Base-by-base conservation (phyloP, 1,284 basidiomycete genomes). In the Rhodofomes roseus region DNA sequence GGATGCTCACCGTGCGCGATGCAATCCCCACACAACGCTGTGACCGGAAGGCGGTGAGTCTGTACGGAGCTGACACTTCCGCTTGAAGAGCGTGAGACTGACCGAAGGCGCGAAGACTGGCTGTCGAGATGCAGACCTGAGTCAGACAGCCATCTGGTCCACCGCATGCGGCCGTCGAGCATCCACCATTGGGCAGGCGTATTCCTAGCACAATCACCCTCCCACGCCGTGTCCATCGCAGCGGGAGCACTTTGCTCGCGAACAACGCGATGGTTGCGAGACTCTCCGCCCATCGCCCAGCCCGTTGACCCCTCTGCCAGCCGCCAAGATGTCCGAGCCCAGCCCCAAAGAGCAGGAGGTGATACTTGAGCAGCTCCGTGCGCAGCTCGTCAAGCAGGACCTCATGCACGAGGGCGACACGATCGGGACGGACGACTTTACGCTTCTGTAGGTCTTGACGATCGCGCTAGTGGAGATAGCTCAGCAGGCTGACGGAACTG, bases 341-440 rank as follows among this genome's bases (percentile, higher is more conserved):
- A 48, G 23, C 34, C n/a, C 18, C 6, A 31, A 60, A 44, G 60
- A 66, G 55, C 59, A 68, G 37, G 57, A 58, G 0, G 60, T 61
- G 5, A 43, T 66, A 18, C 56, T 73, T 56, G 40, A 63, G 12
- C 66, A 71, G 34, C 85, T 88, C 65, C 79, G 84, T 23, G 67
- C 77, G 60, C 73, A 81, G 50, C 65, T 87, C 11, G 78, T 77
- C 36, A 68, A 74, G 3, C 83, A 86, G 58, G 81, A 73, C 31
- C 77, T 85, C 53, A 61, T 89, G 37, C 77, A 79, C 54, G 81
- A 85, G 23, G 85, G 81, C 0, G 84, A 88, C 66, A 79, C 79
- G 16, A 80, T 89, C 40, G 86, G 85, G 7, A 83, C 84, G 4
- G 84, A 88, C 65, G 85, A 89, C 62, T 73, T 76, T 57, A 87